Evolutionary conservation across 331 rosid species (phyloP).

Genomic region (Quercus phellos): DNA sequence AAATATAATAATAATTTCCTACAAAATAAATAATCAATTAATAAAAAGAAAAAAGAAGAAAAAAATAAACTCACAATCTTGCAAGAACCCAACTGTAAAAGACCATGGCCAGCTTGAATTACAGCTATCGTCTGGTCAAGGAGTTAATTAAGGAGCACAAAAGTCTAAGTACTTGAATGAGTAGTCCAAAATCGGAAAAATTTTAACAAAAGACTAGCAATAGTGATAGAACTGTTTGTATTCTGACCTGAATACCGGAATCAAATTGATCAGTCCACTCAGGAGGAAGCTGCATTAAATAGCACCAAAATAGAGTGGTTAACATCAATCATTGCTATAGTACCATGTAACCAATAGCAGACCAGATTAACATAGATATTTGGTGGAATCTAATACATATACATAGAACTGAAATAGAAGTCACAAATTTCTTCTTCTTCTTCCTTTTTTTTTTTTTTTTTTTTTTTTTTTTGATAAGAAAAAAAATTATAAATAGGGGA

Average conservation of each 20-base stretch:
- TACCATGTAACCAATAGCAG: constrained; percentile 21
- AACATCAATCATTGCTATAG: constrained; percentile 26
- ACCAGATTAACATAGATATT: neutral
- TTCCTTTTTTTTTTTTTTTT: too few relatives aligned
- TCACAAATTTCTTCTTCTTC: neutral
- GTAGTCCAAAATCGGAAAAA: constrained; percentile 11
- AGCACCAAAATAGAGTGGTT: constrained; percentile 29
- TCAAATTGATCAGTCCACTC: constrained; percentile 99
- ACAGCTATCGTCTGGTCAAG: constrained; percentile 87
- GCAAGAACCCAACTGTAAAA: constrained; percentile 96
- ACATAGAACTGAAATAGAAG: neutral
- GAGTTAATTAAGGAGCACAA: neutral
- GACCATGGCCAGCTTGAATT: constrained; percentile 99
- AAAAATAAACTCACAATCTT: constrained; percentile 64
- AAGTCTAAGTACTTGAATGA: neutral
- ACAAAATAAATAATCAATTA: neutral
- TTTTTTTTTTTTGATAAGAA: neutral
- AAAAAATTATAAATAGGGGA: neutral
- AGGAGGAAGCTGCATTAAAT: constrained; percentile 91
- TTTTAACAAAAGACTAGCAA: neutral
- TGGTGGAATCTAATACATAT: neutral
- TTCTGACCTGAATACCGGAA: constrained; percentile 93
- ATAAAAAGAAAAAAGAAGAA: neutral
- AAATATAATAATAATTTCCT: neutral
- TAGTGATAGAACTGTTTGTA: constrained; percentile 10